Conservation (phyloP, 495 filamentous ascomycete species). For the Aspergillus nanangensis region DNA sequence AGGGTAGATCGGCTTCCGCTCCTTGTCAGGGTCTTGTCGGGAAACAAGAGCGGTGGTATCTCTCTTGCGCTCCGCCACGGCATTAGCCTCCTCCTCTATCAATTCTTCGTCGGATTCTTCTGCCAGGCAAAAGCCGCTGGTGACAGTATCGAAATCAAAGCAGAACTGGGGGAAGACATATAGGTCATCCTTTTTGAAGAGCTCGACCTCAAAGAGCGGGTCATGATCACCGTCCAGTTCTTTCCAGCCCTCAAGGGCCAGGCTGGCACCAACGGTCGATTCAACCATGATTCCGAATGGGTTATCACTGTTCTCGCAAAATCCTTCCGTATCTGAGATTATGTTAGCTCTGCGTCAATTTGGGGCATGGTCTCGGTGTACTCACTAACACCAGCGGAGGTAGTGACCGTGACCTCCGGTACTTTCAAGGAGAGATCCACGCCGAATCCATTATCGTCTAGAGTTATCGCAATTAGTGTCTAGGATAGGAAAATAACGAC, state of each 20-base stretch:
- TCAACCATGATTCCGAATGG: conserved; percentile 2
- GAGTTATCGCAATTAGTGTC: too few relatives aligned
- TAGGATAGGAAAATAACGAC: not conserved
- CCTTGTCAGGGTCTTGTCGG: not conserved
- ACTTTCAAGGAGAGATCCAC: conserved; percentile 7
- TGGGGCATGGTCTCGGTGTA: not conserved
- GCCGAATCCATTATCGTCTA: conserved; percentile 8
- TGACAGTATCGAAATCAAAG: not conserved
- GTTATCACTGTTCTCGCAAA: conserved; percentile 1
- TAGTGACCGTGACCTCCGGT: conserved; percentile 5
- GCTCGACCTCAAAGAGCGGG: not conserved
- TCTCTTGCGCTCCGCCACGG: not conserved
- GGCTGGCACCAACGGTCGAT: conserved; percentile 1
- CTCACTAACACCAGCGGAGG: conserved; percentile 3
- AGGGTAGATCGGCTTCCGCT: not conserved
- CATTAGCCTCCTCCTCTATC: not conserved
- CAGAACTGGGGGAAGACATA: conserved; percentile 7
- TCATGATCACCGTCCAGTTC: conserved; percentile 4
- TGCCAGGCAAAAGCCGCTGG: not conserved
- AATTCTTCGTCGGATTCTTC: not conserved
- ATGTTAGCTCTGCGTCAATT: not conserved
- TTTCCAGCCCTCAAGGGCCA: conserved; percentile 1
- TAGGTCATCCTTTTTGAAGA: conserved; percentile 1
- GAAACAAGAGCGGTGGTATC: too few relatives aligned
- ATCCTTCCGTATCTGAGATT: conserved; percentile 2